Evolutionary conservation across 2,329 filamentous ascomycete species (phyloP).

Genomic region (Rutstroemia sp.): DNA sequence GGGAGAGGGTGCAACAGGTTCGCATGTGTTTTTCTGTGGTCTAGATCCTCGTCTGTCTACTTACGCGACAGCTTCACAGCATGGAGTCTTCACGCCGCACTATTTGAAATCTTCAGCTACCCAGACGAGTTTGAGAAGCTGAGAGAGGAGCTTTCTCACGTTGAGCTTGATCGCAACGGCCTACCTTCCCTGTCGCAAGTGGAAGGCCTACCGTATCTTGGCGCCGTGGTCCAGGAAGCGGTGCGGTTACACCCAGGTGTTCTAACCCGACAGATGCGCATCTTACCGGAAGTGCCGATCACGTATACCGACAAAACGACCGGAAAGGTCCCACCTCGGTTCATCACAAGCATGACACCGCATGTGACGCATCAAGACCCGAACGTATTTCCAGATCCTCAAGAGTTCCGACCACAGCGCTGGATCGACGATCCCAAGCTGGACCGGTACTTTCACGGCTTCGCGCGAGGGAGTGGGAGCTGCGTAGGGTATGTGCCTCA

Average conservation of each 20-base stretch:
- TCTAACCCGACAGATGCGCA: background rate
- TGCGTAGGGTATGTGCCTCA: background rate
- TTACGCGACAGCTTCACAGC: no score
- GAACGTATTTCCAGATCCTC: conserved; percentile 35
- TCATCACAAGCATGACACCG: background rate
- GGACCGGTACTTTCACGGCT: conserved; percentile 1
- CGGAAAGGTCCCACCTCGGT: background rate
- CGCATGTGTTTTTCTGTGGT: no score
- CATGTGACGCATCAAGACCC: conserved; percentile 34
- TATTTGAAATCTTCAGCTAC: no score
- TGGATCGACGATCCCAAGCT: conserved; percentile 33
- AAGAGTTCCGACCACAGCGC: conserved; percentile 38
- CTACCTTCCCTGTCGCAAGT: no score
- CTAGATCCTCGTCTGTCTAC: no score
- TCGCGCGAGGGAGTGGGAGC: background rate
- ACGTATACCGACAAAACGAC: background rate
- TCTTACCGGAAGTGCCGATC: background rate
- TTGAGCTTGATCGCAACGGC: no score
- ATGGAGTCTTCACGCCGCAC: no score
- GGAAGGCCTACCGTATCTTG: no score
- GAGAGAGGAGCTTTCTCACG: no score
- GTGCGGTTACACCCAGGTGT: background rate
- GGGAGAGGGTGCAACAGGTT: no score
- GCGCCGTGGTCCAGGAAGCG: no score
- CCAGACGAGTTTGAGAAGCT: no score